phyloP scores from a whole-genome alignment of 1,139 yeast genomes.

The Trichomonascaceae sp. region DNA sequence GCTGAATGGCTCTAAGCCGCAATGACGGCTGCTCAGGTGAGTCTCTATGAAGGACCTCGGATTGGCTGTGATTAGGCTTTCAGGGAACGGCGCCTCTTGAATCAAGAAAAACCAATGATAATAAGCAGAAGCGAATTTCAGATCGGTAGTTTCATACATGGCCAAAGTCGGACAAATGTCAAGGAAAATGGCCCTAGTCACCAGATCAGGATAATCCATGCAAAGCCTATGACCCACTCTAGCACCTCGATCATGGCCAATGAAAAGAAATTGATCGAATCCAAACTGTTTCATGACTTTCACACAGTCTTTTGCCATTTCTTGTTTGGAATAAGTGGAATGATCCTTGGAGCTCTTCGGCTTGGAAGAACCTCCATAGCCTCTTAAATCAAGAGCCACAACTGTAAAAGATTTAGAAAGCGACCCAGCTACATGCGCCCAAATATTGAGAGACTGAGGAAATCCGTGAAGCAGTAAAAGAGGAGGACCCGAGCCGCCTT shows the following conservation, averaged over 20 bases:
- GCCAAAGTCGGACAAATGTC: conserved; percentile 18
- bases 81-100: conserved; percentile 17
- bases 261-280: conserved; percentile 10
- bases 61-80: conserved; percentile 11
- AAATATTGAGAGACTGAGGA: conserved; percentile 15
- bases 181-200: conserved; percentile 14
- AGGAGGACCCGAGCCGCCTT: conserved; percentile 9
- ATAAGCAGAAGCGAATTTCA: conserved; percentile 14
- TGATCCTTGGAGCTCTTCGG: conserved; percentile 10
- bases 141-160: conserved; percentile 14
- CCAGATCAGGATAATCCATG: conserved; percentile 13
- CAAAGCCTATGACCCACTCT: conserved; percentile 18
- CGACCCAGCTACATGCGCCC: conserved; percentile 13
- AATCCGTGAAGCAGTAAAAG: conserved; percentile 17
- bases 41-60: conserved; percentile 8
- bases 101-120: conserved; percentile 19
- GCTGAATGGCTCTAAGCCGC: conserved; percentile 6
- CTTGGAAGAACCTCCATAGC: conserved; percentile 18
- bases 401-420: conserved; percentile 13
- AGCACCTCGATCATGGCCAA: conserved; percentile 20
- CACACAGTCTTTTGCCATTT: conserved; percentile 18
- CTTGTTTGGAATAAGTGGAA: conserved; percentile 12
- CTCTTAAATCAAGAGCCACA: conserved; percentile 16
- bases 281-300: conserved; percentile 15
- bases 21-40: neutral